These are phyloP conservation scores for Coniella vitis DNA, from an alignment of 2,329 filamentous ascomycete genomes.

Conservation along the genomic window DNA sequence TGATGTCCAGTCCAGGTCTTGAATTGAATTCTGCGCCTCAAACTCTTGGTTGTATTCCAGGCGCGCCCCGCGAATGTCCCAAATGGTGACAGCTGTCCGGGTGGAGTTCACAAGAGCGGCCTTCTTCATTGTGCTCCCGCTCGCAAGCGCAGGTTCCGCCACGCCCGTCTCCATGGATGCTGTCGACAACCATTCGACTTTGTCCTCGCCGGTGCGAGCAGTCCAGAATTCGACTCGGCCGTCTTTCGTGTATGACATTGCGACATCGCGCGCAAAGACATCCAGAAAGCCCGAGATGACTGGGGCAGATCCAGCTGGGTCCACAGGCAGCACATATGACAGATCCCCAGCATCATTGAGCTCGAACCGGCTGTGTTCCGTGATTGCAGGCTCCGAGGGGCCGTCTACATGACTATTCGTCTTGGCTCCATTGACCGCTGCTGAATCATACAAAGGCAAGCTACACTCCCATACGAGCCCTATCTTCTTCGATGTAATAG, in stretches of 20 bases:
- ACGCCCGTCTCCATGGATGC: constrained; percentile 76
- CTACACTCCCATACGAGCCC: constrained; percentile 76
- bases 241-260: constrained; percentile 71
- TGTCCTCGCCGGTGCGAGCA: constrained; percentile 60
- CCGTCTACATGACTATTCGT: constrained; percentile 25
- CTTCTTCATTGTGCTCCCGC: constrained; percentile 80
- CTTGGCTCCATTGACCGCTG: constrained; percentile 8
- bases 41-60: constrained; percentile 77
- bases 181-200: constrained; percentile 75
- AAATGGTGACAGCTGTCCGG: constrained; percentile 75
- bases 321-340: constrained; percentile 69
- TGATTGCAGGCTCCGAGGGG: constrained; percentile 36
- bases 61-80: constrained; percentile 77
- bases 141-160: constrained; percentile 65
- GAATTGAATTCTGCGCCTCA: constrained; percentile 64
- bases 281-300: constrained; percentile 74
- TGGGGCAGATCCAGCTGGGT: constrained; percentile 70
- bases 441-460: constrained; percentile 43
- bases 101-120: constrained; percentile 72
- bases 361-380: constrained; percentile 65
- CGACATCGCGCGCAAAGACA: constrained; percentile 77
- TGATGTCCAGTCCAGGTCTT: constrained; percentile 89
- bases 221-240: constrained; percentile 82
- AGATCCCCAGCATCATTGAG: constrained; percentile 54
- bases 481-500: constrained; percentile 69